Base-by-base conservation (phyloP, 352 stramenopile species). In the Pelagophyceae sp. region DNA sequence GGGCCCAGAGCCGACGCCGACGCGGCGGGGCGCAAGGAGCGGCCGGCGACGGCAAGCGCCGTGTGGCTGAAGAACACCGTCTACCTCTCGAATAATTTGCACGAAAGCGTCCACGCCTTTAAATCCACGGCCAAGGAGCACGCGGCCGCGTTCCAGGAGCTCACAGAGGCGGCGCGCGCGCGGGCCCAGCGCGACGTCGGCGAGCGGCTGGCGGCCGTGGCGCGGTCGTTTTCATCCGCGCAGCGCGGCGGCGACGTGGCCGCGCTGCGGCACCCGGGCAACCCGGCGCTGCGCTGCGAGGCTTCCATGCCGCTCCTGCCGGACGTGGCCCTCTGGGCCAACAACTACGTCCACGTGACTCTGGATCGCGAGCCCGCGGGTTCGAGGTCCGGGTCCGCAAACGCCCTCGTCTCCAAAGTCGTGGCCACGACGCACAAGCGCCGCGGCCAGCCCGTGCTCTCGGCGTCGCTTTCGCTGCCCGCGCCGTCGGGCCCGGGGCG, bases 61-160 rank as follows among this genome's bases (percentile, higher is more conserved):
- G 67, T 74, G 35, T 74, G 67, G 67, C 67, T 74, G 15, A 74
- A 74, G 67, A 74, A 74, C 67, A 74, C 67, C 15, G 29, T 35
- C 27, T 74, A 74, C 38, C 38, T 74, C 15, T 74, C 67, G 35
- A 74, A 74, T 27, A 74, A 74, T 37, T 33, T 74, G 25, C 67
- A 74, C 38, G 67, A 31, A 37, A 23, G 5, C 15, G 67, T 58
- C 17, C 67, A 74, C 67, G 11, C 31, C 5, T 74, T 74, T n/a
- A 37, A 37, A 23, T 31, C 35, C 1, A 2, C 35, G 2, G 11
- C 33, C 35, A 58, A 50, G 35, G 67, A 74, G 38, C 6, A 45
- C 11, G 20, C 11, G 32, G 64, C 37, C 19, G 17, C 31, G 27
- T 6, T 38, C 11, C 3, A 27, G n/a, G 38, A 71, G 33, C 19